Conservation (phyloP, 495 filamentous ascomycete species). For the Sordaria brevicollis region DNA sequence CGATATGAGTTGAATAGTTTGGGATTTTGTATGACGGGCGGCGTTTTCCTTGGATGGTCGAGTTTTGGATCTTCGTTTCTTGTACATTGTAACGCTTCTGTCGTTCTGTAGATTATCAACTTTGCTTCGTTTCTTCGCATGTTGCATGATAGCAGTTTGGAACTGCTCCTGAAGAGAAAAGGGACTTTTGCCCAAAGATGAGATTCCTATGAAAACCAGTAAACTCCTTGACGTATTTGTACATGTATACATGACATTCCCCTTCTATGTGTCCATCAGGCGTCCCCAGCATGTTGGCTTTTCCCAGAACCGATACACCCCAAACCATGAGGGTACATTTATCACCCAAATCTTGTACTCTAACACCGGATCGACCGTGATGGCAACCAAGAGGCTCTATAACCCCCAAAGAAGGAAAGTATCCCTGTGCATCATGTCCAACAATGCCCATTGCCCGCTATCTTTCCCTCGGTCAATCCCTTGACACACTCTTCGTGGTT, state of each 20-base stretch:
- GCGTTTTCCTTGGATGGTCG: neutral
- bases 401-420: neutral
- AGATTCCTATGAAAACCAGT: neutral
- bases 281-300: neutral
- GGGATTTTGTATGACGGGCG: constrained; percentile 18
- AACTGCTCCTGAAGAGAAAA: neutral
- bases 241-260: neutral
- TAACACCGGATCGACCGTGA: neutral
- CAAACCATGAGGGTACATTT: neutral
- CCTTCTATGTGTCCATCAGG: neutral
- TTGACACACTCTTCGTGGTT: neutral
- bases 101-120: neutral
- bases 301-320: neutral
- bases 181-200: neutral
- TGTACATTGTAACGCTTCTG: neutral
- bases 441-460: neutral
- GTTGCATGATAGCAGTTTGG: neutral
- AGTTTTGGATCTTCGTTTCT: neutral
- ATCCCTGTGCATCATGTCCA: neutral
- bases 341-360: neutral
- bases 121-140: neutral
- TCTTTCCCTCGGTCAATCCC: neutral
- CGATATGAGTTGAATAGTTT: constrained; percentile 7
- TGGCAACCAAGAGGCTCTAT: neutral
- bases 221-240: neutral